These are phyloP conservation scores for Knoxdaviesia proteae DNA, from an alignment of 2,329 filamentous ascomycete genomes.

Conservation along the genomic window DNA sequence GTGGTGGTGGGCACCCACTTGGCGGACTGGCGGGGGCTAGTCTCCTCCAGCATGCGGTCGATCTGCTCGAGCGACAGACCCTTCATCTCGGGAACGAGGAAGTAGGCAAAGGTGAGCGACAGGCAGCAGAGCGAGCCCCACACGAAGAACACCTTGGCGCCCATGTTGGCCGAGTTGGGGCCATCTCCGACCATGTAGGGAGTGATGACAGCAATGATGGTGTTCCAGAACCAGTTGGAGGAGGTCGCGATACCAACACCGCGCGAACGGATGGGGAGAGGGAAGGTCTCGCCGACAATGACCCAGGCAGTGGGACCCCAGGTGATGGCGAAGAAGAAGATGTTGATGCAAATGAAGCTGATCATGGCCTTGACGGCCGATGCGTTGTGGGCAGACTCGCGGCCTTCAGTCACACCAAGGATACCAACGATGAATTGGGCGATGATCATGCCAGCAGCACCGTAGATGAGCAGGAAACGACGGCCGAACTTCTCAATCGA, in stretches of 20 bases:
- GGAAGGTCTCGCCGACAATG: slow-evolving; percentile 79
- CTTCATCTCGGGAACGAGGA: slow-evolving; percentile 56
- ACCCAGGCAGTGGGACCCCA: slow-evolving; percentile 72
- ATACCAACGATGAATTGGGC: slow-evolving; percentile 79
- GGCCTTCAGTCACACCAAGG: slow-evolving; percentile 40
- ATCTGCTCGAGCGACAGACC: slow-evolving; percentile 61
- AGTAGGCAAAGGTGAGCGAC: slow-evolving; percentile 46
- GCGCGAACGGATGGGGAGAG: slow-evolving; percentile 69
- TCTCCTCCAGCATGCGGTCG: slow-evolving; percentile 78
- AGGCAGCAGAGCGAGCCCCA: slow-evolving; percentile 47
- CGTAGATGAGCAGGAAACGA: slow-evolving; percentile 57
- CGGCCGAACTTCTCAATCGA: slow-evolving; percentile 67
- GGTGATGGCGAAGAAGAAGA: slow-evolving; percentile 78
- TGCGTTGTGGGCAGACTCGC: slow-evolving; percentile 31
- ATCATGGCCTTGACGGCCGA: slow-evolving; percentile 50
- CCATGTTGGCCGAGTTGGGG: slow-evolving; percentile 36
- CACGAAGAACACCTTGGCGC: slow-evolving; percentile 52
- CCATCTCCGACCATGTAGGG: slow-evolving; percentile 46
- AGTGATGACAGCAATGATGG: slow-evolving; percentile 47
- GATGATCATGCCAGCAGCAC: slow-evolving; percentile 63
- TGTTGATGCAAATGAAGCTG: slow-evolving; percentile 77
- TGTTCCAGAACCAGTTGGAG: slow-evolving; percentile 87
- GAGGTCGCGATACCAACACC: slow-evolving; percentile 75
- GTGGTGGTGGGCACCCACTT: slow-evolving; percentile 56
- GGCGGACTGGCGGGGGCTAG: slow-evolving; percentile 52